phyloP scores from a whole-genome alignment of 192 early-diverging fungal genomes.

The Podila horticola region DNA sequence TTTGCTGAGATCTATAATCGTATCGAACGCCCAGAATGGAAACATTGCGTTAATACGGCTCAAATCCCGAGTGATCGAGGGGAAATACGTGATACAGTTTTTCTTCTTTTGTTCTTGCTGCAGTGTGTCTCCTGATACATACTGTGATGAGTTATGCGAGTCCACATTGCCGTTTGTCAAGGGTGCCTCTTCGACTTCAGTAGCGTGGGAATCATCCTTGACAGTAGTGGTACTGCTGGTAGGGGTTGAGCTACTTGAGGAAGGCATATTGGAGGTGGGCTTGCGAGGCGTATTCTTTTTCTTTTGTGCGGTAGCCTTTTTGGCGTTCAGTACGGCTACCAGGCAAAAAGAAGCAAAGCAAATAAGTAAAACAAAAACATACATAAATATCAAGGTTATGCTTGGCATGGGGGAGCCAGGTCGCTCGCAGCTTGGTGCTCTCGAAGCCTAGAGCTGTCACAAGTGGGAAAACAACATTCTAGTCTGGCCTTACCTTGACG shows the following conservation, averaged over 20 bases:
- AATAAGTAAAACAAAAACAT: not conserved
- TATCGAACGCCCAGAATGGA: not conserved
- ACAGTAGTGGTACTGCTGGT: not conserved
- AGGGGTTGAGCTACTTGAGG: not conserved
- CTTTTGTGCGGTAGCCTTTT: conserved; percentile 40
- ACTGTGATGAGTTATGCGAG: not conserved
- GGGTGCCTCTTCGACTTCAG: not conserved
- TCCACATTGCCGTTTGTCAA: conserved; percentile 14
- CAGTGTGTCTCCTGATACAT: not conserved
- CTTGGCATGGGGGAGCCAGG: too few species aligned
- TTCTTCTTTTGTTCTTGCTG: not conserved
- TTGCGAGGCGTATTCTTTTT: conserved; percentile 37
- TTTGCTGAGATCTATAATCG: conserved; percentile 18
- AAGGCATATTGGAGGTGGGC: not conserved
- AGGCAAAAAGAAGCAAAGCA: not conserved
- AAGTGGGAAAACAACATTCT: not conserved
- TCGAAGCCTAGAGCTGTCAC: not conserved
- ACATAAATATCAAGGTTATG: not conserved
- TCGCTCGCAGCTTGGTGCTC: too few species aligned
- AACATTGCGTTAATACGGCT: not conserved
- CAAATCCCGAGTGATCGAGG: not conserved
- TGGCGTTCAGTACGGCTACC: conserved; percentile 45
- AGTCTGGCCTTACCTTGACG: conserved; percentile 33
- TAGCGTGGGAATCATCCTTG: not conserved
- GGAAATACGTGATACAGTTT: not conserved